Conservation (phyloP, 805 yeast genomes). For the Clavispora phyllophila region DNA sequence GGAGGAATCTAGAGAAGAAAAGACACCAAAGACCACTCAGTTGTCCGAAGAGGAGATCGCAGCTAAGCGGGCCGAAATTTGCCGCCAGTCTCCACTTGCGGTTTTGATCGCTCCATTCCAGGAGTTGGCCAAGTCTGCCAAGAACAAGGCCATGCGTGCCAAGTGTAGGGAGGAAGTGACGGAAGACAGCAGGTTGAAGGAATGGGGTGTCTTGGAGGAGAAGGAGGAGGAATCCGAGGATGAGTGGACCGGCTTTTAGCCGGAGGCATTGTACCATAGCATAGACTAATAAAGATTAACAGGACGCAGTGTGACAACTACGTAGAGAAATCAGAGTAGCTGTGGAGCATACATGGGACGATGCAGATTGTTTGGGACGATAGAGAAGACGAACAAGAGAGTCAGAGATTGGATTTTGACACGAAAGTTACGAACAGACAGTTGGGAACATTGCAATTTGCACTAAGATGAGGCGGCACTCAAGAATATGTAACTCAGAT, state of each 20-base stretch:
- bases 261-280: slow-evolving; percentile 7
- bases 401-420: too few species aligned
- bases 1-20: background rate
- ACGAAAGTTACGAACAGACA: too few species aligned
- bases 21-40: slow-evolving; percentile 1
- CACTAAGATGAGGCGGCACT: too few species aligned
- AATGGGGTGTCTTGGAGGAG: slow-evolving; percentile 54
- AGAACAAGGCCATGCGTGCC: slow-evolving; percentile 58
- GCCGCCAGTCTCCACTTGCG: slow-evolving; percentile 47
- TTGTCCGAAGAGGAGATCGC: slow-evolving; percentile 15
- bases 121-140: slow-evolving; percentile 42
- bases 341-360: too few species aligned
- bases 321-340: too few species aligned
- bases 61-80: slow-evolving; percentile 26
- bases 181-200: slow-evolving; percentile 53
- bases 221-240: slow-evolving; percentile 20
- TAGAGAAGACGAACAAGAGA: too few species aligned
- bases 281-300: background rate
- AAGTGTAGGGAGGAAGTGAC: slow-evolving; percentile 65
- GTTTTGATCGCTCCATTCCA: slow-evolving; percentile 58
- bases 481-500: too few species aligned
- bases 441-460: too few species aligned
- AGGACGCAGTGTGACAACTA: too few species aligned
- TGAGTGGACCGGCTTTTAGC: slow-evolving; percentile 19
- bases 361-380: too few species aligned